Evolutionary conservation across 2,329 filamentous ascomycete genomes (phyloP), one percentile per base, ranked within the genome.

Genomic region (Aspergillus clavatus): DNA sequence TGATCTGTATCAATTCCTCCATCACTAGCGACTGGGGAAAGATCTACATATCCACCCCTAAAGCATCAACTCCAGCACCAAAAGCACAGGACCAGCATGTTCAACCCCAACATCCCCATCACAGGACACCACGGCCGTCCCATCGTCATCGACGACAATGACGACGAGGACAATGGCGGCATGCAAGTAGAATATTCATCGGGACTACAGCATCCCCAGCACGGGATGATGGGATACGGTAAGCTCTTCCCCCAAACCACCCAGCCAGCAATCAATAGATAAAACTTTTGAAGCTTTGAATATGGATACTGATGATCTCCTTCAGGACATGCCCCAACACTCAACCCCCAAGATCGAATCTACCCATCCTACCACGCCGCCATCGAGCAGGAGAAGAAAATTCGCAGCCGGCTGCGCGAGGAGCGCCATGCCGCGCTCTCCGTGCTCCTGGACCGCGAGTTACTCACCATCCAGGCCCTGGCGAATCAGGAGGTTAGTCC

Each of bases 381-480:
- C 38, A 36, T 46, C 12, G 51, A 54, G 24, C 53, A 54, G 35
- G 53, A 55, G 24, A 54, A 48, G 41, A 62, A 47, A 38, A 48
- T 50, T 42, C 56, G 51, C 45, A 59, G 48, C 16, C 56, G 44
- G 8, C 50, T 56, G 16, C 60, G 64, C 26, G 67, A 69, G 38
- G 63, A 65, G 31, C 58, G 65, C 24, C 62, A 69, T 31, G 65
- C 65, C 3, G 62, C 66, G 2, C 57, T 70, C 11, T 62, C 58
- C n/a, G 60, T 71, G 7, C 48, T 71, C 5, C 57, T 58, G 36
- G 65, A 71, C 44, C 53, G 57, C n/a, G 68, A 72, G 44, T 41
- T 72, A 3, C 52, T 72, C 2, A 64, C 68, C 7, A 60, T 66
- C 3, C 69, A 72, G 46, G 68, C 69, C 0, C 43, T 70, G 6